phyloP scores from a whole-genome alignment of 2,329 filamentous ascomycete species.

The Aspergillus jensenii region DNA sequence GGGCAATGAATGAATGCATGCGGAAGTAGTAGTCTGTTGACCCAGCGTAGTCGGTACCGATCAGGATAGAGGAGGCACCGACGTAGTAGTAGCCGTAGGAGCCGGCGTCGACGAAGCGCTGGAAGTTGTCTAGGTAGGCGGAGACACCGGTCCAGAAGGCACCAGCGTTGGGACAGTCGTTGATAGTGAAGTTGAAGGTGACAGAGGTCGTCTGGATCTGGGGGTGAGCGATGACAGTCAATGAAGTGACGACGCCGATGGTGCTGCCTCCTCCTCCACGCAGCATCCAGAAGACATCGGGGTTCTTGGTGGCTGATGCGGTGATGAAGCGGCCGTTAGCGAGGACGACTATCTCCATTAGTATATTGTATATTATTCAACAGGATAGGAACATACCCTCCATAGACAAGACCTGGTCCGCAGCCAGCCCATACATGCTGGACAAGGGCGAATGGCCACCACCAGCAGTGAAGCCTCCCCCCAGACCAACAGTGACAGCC shows the following conservation, averaged over 20 bases:
- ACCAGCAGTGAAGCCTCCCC: slow-evolving; percentile 45
- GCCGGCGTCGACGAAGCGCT: slow-evolving; percentile 21
- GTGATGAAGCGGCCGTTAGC: slow-evolving; percentile 22
- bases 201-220: slow-evolving; percentile 21
- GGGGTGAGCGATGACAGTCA: slow-evolving; percentile 25
- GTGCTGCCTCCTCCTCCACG: slow-evolving; percentile 57
- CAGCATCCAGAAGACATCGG: slow-evolving; percentile 53
- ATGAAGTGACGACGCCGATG: slow-evolving; percentile 46
- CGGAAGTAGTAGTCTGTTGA: slow-evolving; percentile 26
- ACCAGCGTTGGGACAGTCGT: slow-evolving; percentile 15
- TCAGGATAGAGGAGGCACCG: slow-evolving; percentile 14
- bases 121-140: slow-evolving; percentile 21
- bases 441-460: slow-evolving; percentile 45
- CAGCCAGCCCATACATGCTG: slow-evolving; percentile 54
- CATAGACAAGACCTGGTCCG: slow-evolving; percentile 56
- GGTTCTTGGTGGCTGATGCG: slow-evolving; percentile 19
- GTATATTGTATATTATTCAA: too few relatives aligned
- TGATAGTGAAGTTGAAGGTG: slow-evolving; percentile 24
- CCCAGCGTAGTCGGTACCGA: slow-evolving; percentile 18
- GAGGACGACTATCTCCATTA: slow-evolving; percentile 12
- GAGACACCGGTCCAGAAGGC: slow-evolving; percentile 20
- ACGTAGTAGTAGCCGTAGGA: slow-evolving; percentile 25
- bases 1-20: slow-evolving; percentile 24
- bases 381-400: slow-evolving; percentile 27
- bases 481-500: slow-evolving; percentile 52